A percentile compares a stretch with the other conserved stretches of the same genome.
These are phyloP conservation scores for Cladosporium cucumerinum DNA, from an alignment of 2,329 filamentous ascomycete species.

Conservation along the genomic window DNA sequence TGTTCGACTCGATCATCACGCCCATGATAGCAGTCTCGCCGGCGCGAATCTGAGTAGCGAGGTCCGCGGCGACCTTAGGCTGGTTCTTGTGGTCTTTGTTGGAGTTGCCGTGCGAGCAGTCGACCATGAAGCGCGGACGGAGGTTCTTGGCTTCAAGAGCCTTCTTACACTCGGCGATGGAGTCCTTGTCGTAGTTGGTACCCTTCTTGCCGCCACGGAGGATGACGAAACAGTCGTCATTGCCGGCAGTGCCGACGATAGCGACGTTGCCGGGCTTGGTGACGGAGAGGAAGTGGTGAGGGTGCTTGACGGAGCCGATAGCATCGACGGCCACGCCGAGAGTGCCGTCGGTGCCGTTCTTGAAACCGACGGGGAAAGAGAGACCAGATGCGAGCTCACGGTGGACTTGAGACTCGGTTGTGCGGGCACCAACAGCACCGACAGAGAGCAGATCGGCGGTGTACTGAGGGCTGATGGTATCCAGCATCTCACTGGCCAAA, in stretches of 20 bases:
- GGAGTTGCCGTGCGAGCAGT: conserved; percentile 98
- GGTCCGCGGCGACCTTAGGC: conserved; percentile 78
- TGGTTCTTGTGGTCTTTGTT: conserved; percentile 98
- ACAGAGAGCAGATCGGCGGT: conserved; percentile 93
- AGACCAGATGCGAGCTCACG: conserved; percentile 91
- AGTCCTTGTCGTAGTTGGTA: conserved; percentile 89
- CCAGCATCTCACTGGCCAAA: conserved; percentile 96
- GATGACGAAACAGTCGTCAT: conserved; percentile 97
- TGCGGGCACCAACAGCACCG: conserved; percentile 91
- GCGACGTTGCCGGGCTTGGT: conserved; percentile 96
- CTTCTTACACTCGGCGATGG: conserved; percentile 74
- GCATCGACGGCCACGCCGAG: conserved; percentile 91
- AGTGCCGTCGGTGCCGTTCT: conserved; percentile 96
- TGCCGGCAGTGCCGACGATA: conserved; percentile 88
- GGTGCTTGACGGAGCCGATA: conserved; percentile 74
- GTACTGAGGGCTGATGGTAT: conserved; percentile 98
- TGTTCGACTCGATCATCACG: conserved; percentile 98
- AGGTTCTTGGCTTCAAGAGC: conserved; percentile 77
- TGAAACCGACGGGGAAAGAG: conserved; percentile 98
- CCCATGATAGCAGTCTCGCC: conserved; percentile 88
- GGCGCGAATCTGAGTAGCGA: conserved; percentile 80
- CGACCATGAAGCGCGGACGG: conserved; percentile 90
- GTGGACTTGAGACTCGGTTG: conserved; percentile 94
- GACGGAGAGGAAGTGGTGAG: conserved; percentile 97
- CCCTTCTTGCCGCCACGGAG: conserved; percentile 86